Evolutionary conservation across 352 stramenopile genomes (phyloP), one percentile per base, ranked within the genome.

Genomic region (Phytophthora kernoviae): DNA sequence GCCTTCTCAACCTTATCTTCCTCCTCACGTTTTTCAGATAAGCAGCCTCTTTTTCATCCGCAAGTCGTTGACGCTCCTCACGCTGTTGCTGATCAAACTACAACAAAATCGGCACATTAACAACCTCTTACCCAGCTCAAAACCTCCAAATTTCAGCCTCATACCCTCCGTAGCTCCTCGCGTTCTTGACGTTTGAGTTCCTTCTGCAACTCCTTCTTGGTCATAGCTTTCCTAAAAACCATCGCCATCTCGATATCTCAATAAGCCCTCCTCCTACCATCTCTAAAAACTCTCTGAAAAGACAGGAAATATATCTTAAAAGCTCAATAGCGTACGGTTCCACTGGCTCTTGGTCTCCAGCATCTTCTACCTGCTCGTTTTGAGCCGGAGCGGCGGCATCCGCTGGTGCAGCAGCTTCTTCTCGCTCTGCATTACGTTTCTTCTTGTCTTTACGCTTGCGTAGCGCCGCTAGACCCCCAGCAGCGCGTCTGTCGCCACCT

Each of bases 181-280:
- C 80, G 74, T 66, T 93, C 84, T 36, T 75, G 81, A 51, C 77
- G 80, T 68, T 91, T 91, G 7, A 88, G 67, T 44, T 91, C 84
- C 72, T 91, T 91, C 54, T 87, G 75, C 44, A 93, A 58, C 59
- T 91, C 84, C 36, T 84, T 89, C 73, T 88, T 89, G 26, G 75
- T 89, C 78, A 88, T 86, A 36, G 68, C 66, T 54, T 68, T 70
- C 17, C 76, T 85, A 30, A 1, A 43, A 36, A 52, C 2, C 55
- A 9, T 58, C 1, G 18, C 14, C 11, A 61, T 47, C 52, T 12
- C 36, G 12, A 58, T 11, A 51, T 11, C 24, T 48, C 11, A 30
- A 6, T 6, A 30, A 30, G n/a, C n/a, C n/a, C n/a, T n/a, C 24
- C 24, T 30, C 24, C n/a, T n/a, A n/a, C n/a, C n/a, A n/a, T 30